Conservation (phyloP, 2,329 filamentous ascomycete genomes). For the Bipolaris sorokiniana region DNA sequence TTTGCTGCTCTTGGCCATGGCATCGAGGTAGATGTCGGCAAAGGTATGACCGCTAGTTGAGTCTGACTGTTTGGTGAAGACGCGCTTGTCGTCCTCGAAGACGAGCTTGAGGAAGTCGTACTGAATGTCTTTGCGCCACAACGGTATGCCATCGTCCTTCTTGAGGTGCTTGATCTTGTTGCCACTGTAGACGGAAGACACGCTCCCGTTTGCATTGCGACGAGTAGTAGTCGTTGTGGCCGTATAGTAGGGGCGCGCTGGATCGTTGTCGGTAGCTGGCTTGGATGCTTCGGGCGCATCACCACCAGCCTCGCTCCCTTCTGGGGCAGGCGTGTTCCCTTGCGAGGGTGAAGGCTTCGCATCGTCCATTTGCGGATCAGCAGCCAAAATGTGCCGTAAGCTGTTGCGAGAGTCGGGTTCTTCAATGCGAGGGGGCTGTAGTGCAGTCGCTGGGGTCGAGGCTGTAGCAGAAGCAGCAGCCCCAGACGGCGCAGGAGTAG, state of each 20-base stretch:
- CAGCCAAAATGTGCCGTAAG: conserved; percentile 48
- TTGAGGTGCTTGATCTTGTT: conserved; percentile 85
- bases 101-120: conserved; percentile 83
- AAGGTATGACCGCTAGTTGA: conserved; percentile 75
- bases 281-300: conserved; percentile 37
- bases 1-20: conserved; percentile 98
- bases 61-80: conserved; percentile 94
- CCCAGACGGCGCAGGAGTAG: neutral
- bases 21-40: conserved; percentile 96
- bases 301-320: conserved; percentile 41
- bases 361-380: conserved; percentile 47
- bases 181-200: conserved; percentile 70
- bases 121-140: conserved; percentile 88
- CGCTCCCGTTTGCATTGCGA: conserved; percentile 68
- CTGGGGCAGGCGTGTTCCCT: conserved; percentile 39
- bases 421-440: conserved; percentile 33
- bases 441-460: conserved; percentile 15
- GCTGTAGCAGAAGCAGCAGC: conserved; percentile 11
- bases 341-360: conserved; percentile 36
- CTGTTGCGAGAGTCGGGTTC: conserved; percentile 49
- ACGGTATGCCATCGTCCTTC: conserved; percentile 84
- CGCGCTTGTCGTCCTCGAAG: conserved; percentile 74
- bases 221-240: conserved; percentile 60
- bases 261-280: conserved; percentile 35
- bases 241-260: conserved; percentile 51